phyloP scores from a whole-genome alignment of 2,329 filamentous ascomycete genomes.

The Huntiella moniliformis region DNA sequence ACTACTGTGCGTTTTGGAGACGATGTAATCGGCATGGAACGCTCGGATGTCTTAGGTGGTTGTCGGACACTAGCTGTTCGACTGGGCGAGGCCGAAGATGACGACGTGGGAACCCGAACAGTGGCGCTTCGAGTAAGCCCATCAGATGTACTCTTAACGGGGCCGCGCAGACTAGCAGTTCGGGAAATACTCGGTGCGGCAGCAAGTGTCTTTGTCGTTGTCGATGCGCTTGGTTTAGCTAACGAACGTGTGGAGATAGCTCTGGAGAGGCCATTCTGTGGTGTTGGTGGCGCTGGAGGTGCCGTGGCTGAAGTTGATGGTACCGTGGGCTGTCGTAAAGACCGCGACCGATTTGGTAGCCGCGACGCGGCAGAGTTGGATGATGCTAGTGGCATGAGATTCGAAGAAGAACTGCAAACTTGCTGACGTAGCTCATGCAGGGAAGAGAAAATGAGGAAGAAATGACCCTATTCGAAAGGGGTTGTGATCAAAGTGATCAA shows the following conservation, averaged over 20 bases:
- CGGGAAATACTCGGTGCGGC: background rate
- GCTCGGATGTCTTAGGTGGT: background rate
- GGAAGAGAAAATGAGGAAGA: too few species aligned
- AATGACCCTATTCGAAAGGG: too few species aligned
- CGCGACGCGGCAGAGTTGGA: conserved; percentile 20
- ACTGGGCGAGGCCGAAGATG: background rate
- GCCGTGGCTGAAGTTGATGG: conserved; percentile 6
- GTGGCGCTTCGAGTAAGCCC: background rate
- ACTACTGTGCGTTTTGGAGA: background rate
- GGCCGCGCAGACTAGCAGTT: conserved; percentile 1
- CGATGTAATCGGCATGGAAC: background rate
- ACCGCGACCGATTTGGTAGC: conserved; percentile 25
- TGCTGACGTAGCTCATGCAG: too few species aligned
- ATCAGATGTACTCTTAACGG: background rate
- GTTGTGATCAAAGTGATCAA: too few species aligned
- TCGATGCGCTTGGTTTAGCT: too few species aligned
- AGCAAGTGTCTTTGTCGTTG: too few species aligned
- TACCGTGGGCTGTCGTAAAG: conserved; percentile 25
- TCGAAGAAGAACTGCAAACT: too few species aligned
- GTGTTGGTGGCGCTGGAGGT: background rate
- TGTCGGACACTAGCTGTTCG: background rate
- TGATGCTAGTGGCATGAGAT: background rate
- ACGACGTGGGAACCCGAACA: background rate
- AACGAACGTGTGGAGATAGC: too few species aligned
- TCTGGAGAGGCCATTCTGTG: background rate